Evolutionary conservation across 345 rosid species (phyloP).

Genomic region (Eucalyptus curtisii): DNA sequence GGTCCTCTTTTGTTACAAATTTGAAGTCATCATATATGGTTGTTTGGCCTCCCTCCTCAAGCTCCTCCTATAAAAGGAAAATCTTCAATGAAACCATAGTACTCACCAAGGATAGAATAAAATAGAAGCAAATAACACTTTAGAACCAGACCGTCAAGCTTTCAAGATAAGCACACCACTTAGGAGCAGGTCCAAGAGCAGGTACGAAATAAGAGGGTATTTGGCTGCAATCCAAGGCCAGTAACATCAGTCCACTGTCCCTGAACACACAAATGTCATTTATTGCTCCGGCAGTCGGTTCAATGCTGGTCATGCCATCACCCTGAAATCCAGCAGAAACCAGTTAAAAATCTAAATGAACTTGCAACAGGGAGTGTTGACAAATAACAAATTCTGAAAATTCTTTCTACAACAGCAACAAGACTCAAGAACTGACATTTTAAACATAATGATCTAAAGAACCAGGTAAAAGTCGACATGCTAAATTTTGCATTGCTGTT

Average conservation of each 20-base stretch:
- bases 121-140: neutral
- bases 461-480: neutral
- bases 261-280: conserved; percentile 82
- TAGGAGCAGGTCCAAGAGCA: conserved; percentile 92
- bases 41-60: conserved; percentile 77
- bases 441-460: neutral
- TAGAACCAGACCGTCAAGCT: conserved; percentile 51
- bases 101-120: neutral
- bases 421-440: neutral
- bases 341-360: neutral
- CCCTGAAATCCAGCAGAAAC: conserved; percentile 31
- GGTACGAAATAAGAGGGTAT: conserved; percentile 90
- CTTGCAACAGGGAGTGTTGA: neutral
- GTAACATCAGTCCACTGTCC: conserved; percentile 76
- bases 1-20: conserved; percentile 79
- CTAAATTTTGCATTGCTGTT: neutral
- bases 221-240: conserved; percentile 77
- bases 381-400: neutral
- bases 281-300: conserved; percentile 76
- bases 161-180: conserved; percentile 81
- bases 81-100: neutral
- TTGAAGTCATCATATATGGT: conserved; percentile 79
- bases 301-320: conserved; percentile 85
- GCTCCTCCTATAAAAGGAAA: conserved; percentile 64
- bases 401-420: neutral